Evolutionary conservation across 106 monocot species (phyloP), one percentile per base, ranked within the genome.

Genomic region (Dendrobium nobile): DNA sequence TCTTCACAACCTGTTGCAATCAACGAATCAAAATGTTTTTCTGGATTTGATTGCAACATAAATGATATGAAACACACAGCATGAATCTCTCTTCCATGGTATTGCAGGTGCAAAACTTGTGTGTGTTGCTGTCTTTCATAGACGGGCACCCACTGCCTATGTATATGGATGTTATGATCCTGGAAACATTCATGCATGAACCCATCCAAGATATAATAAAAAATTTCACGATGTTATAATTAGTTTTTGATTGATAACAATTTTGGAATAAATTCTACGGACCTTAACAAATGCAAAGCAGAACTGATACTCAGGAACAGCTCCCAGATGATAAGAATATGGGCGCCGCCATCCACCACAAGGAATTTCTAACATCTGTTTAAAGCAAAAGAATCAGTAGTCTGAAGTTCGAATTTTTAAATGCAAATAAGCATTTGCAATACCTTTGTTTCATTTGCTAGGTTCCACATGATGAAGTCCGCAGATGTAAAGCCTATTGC

Each of bases 1-100:
- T 98, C 95, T 88, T 98, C 98, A 84, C 95, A 95, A n/a, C 95
- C 98, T 85, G 95, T 98, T 79, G 92, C 98, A 82, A 91, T 82
- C 73, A 85, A 91, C 33, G 79, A 56, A 64, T 81, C 61, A 73
- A 56, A 47, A 42, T 17, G 70, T 59, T 54, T 54, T 22, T 41
- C 24, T 17, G 17, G 15, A 72, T 82, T 84, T 78, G 78, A 54
- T 80, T 78, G 72, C 72, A 70, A 18, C 6, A 10, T 54, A 76
- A 61, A 82, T 79, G 87, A 85, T 82, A 98, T 67, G 77, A 95
- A 98, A 68, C 91, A 84, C 72, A 95, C 54, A 8, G 94, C 83
- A 79, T 98, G 98, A 85, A 95, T 88, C 87, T 98, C 98, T 86
- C 92, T 91, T 77, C 98, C 98, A 88, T 98, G 98, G 83, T 76